Percentiles rank a stretch among this genome's conserved stretches.
These are phyloP conservation scores for Lagenidium sp. DNA, from an alignment of 352 stramenopile species.

Conservation along the genomic window DNA sequence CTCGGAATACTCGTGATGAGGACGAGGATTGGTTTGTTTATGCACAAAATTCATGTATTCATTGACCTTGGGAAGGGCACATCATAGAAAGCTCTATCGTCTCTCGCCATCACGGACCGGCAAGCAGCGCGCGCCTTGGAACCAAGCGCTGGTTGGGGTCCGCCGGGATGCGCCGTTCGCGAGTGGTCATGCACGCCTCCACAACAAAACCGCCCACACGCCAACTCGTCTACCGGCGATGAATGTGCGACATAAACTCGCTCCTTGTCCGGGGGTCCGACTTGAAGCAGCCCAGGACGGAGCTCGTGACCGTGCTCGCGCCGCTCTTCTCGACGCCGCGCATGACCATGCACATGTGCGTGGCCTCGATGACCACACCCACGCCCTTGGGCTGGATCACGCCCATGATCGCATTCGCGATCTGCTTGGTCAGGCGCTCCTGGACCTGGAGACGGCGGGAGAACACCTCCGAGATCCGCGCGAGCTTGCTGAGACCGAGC, in stretches of 20 bases:
- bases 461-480: constrained; percentile 97
- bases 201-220: no score
- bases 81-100: no score
- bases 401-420: constrained; percentile 97
- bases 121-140: constrained; percentile 6
- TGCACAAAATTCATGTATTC: no score
- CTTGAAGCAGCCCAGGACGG: constrained; percentile 96
- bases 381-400: constrained; percentile 96
- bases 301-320: constrained; percentile 95
- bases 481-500: constrained; percentile 98
- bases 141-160: constrained; percentile 9
- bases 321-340: constrained; percentile 97
- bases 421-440: constrained; percentile 98
- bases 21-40: no score
- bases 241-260: constrained; percentile 87
- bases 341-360: constrained; percentile 99
- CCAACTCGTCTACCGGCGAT: constrained; percentile 42
- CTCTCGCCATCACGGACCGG: no score
- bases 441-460: constrained; percentile 97
- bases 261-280: constrained; percentile 84
- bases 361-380: constrained; percentile 97
- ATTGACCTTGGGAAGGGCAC: no score
- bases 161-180: constrained; percentile 16
- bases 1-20: constrained; percentile 39
- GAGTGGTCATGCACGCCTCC: no score